Evolutionary conservation across 73 alveolate species (phyloP), one percentile per base, ranked within the genome.

Genomic region (Durusdinium trenchii): DNA sequence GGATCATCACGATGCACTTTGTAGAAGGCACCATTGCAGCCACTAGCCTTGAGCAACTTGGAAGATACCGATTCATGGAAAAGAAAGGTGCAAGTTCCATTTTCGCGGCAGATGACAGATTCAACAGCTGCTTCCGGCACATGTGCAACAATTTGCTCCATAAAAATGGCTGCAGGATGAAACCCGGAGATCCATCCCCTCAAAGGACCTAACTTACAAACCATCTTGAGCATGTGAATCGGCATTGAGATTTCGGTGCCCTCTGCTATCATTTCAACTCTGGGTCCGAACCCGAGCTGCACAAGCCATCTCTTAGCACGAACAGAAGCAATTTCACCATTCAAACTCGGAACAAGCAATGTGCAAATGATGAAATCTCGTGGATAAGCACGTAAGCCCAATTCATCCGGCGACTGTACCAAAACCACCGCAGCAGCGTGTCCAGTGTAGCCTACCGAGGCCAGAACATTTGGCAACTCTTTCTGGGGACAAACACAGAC

Each of bases 331-430:
- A 20, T 9, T 5, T 45, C 71, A 6, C 71, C 91, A 28, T 45
- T 16, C 47, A 40, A 50, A 7, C 30, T 35, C 35, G 20, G 12
- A 5, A 42, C 86, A 3, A 20, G 20, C 6, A 43, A 12, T 1
- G 42, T 4, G 36, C 60, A 76, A 43, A 10, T n/a, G 42, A 76
- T 26, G 5, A 20, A 6, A 35, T 38, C 57, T 0, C 95, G 40
- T 12, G 95, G 95, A 36, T 62, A 87, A 7, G 51, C 96, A 0
- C 67, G 62, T 36, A 87, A 32, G 52, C 86, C 86, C 2, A 87
- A 7, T 6, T 40, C 61, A 20, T 28, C 86, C 2, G 86, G 73
- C 4, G 20, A 5, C 69, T 87, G 86, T 30, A 47, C 20, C 16
- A 71, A 42, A 18, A 87, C 14, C 4, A 87, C 47, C 23, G 96